Evolutionary conservation across 192 early-diverging fungal genomes (phyloP).

Genomic region (Linnemannia zychae): DNA sequence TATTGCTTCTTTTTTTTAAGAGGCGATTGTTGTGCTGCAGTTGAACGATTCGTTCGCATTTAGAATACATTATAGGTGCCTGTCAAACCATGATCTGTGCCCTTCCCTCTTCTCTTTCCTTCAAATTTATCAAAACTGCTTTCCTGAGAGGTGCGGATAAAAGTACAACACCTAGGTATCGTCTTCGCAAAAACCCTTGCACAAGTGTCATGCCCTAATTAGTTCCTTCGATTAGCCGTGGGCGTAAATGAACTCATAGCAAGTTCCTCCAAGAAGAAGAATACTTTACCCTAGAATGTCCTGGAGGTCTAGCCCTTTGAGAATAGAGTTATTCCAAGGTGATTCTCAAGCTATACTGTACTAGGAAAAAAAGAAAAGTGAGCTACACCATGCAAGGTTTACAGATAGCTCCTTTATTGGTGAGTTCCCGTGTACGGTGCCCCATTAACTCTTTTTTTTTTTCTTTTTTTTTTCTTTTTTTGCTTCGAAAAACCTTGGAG

Average conservation of each 20-base stretch:
- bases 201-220: neutral
- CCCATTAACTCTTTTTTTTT: neutral
- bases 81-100: slow-evolving; percentile 9
- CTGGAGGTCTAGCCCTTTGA: neutral
- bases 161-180: neutral
- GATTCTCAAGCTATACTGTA: neutral
- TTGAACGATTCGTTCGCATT: neutral
- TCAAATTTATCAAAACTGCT: too few relatives aligned
- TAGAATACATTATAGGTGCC: neutral
- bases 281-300: neutral
- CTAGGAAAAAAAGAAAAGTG: too few relatives aligned
- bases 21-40: too few relatives aligned
- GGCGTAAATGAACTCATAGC: neutral
- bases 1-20: too few relatives aligned
- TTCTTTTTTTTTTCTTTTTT: neutral
- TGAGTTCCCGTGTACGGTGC: neutral
- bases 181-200: neutral
- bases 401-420: neutral
- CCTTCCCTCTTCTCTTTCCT: neutral
- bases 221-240: neutral
- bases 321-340: neutral
- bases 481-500: neutral
- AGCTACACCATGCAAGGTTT: neutral
- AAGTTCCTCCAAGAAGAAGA: neutral
- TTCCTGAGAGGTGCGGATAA: neutral